phyloP scores from a whole-genome alignment of 768 basidiomycete genomes.

The Termitomyces sp. region DNA sequence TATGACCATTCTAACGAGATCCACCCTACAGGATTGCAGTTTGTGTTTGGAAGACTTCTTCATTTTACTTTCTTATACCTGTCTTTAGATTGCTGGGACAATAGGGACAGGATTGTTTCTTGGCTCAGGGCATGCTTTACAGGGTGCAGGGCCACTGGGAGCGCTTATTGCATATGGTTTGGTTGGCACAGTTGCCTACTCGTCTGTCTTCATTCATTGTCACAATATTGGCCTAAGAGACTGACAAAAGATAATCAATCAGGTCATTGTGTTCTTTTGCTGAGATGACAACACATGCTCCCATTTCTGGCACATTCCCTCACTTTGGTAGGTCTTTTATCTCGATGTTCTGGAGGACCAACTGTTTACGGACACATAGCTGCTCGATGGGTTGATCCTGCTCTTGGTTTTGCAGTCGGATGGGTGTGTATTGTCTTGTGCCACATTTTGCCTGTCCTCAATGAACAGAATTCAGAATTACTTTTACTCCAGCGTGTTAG shows the following conservation, averaged over 20 bases:
- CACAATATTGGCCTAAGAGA: conserved; percentile 20
- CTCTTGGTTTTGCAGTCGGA: conserved; percentile 56
- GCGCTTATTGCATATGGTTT: conserved; percentile 62
- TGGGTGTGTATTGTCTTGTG: conserved; percentile 36
- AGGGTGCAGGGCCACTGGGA: conserved; percentile 61
- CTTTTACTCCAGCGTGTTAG: conserved; percentile 41
- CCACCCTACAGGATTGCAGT: conserved; percentile 57
- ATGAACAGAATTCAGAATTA: conserved; percentile 31
- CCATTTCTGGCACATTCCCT: conserved; percentile 75
- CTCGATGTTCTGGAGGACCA: not conserved
- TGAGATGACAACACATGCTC: conserved; percentile 56
- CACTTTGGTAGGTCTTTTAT: conserved; percentile 49
- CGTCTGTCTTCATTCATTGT: conserved; percentile 34
- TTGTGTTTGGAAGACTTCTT: conserved; percentile 17
- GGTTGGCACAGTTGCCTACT: conserved; percentile 65
- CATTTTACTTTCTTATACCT: not conserved
- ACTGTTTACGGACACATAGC: conserved; percentile 27
- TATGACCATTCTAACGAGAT: not conserved
- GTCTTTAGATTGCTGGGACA: conserved; percentile 57
- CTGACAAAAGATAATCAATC: too few species aligned
- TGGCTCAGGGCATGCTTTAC: conserved; percentile 62
- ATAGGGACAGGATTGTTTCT: conserved; percentile 75
- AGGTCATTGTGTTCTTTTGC: too few species aligned
- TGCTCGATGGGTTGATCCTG: conserved; percentile 56
- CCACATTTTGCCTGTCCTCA: not conserved